Conservation (phyloP, 495 filamentous ascomycete species). For the Penicillium crystallinum region DNA sequence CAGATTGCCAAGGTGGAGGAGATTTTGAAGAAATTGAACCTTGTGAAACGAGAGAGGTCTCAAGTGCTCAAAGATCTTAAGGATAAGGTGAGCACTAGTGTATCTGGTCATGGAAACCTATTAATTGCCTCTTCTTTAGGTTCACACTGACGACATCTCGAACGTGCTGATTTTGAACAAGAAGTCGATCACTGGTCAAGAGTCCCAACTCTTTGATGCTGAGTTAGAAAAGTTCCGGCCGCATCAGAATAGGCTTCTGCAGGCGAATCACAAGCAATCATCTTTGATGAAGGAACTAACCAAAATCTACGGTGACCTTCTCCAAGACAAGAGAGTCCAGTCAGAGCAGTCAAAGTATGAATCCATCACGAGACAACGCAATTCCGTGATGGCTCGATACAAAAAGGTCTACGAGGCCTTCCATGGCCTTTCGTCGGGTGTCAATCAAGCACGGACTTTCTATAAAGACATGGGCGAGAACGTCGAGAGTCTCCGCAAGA, state of each 20-base stretch:
- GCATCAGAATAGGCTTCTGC: conserved; percentile 83
- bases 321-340: conserved; percentile 91
- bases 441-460: conserved; percentile 82
- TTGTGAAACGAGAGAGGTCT: conserved; percentile 82
- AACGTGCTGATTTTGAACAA: conserved; percentile 96
- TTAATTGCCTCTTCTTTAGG: conserved; percentile 44
- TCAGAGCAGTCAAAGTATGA: conserved; percentile 95
- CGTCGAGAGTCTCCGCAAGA: conserved; percentile 90
- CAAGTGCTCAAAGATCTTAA: conserved; percentile 96
- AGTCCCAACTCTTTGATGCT: conserved; percentile 83
- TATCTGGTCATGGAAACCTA: neutral
- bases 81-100: conserved; percentile 65
- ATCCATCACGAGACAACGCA: conserved; percentile 73
- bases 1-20: conserved; percentile 89
- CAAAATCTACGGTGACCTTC: conserved; percentile 74
- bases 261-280: conserved; percentile 90
- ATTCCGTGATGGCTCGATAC: conserved; percentile 77
- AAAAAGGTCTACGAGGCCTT: conserved; percentile 91
- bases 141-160: conserved; percentile 94
- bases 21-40: conserved; percentile 81
- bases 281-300: conserved; percentile 94
- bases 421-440: conserved; percentile 79
- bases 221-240: conserved; percentile 96
- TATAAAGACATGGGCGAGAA: conserved; percentile 95
- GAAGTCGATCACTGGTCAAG: conserved; percentile 78